Percentiles rank a stretch among this genome's conserved stretches.
phyloP scores from a whole-genome alignment of 805 yeast genomes.

The Ogataea angusta region DNA sequence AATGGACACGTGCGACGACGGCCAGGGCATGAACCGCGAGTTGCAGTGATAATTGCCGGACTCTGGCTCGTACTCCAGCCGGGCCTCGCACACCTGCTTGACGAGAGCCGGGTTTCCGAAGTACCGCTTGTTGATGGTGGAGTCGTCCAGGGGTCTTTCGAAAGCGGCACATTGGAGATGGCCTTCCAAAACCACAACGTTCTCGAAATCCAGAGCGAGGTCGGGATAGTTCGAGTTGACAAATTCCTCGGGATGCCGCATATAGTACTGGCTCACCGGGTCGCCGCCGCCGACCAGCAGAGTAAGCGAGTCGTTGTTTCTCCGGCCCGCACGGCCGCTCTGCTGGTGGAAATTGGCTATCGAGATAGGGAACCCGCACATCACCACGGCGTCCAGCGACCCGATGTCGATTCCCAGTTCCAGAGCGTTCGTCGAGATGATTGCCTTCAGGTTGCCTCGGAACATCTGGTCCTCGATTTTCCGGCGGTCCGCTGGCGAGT shows the following conservation, averaged over 20 bases:
- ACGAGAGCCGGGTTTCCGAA: conserved; percentile 42
- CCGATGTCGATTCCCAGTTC: conserved; percentile 97
- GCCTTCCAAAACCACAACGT: conserved; percentile 62
- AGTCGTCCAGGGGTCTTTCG: conserved; percentile 62
- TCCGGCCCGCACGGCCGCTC: conserved; percentile 95
- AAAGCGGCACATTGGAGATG: conserved; percentile 95
- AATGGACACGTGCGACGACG: conserved; percentile 68
- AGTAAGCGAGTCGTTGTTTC: conserved; percentile 80
- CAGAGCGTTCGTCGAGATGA: conserved; percentile 91
- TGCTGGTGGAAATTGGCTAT: conserved; percentile 90
- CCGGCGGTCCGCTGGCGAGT: conserved; percentile 80
- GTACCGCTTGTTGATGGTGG: conserved; percentile 47
- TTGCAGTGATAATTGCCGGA: conserved; percentile 51
- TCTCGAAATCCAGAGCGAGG: conserved; percentile 57
- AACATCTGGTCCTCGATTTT: conserved; percentile 89
- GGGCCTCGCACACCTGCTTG: conserved; percentile 28
- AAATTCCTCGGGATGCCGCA: conserved; percentile 62
- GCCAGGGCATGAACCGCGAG: conserved; percentile 73
- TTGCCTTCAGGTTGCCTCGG: conserved; percentile 76
- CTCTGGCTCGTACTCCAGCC: conserved; percentile 40
- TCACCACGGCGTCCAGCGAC: conserved; percentile 82
- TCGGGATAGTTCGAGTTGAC: conserved; percentile 54
- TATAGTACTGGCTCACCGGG: conserved; percentile 84
- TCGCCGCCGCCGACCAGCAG: conserved; percentile 77
- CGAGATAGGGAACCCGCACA: conserved; percentile 91